A percentile compares a stretch with the other conserved stretches of the same genome.
These are phyloP conservation scores for Ogataea nitratoaversa DNA, from an alignment of 805 yeast genomes.

Conservation along the genomic window DNA sequence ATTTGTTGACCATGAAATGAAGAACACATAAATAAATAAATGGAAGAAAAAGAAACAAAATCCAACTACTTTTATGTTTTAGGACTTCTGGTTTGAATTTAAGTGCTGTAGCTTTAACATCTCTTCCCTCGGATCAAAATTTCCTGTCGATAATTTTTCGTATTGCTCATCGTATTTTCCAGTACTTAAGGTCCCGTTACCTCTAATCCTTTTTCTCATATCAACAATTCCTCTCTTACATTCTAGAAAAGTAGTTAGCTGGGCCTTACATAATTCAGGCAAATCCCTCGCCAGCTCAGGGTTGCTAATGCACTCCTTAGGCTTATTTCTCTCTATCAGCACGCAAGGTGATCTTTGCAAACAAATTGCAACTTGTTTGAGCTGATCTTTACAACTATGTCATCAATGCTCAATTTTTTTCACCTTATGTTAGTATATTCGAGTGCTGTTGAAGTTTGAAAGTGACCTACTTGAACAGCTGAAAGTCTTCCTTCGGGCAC, in stretches of 20 bases:
- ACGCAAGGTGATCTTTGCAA: constrained; percentile 96
- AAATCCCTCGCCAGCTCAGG: constrained; percentile 72
- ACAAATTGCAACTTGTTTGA: constrained; percentile 93
- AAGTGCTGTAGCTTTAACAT: constrained; percentile 63
- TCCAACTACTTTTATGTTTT: too few species aligned
- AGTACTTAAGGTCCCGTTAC: constrained; percentile 89
- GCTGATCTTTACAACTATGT: constrained; percentile 84
- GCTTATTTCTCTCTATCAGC: constrained; percentile 81
- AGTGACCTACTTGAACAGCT: too few species aligned
- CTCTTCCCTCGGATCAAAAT: constrained; percentile 80
- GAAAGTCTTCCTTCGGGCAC: too few species aligned
- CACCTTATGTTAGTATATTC: too few species aligned
- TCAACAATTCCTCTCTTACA: constrained; percentile 90
- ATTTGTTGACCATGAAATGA: not conserved
- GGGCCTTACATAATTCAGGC: constrained; percentile 85
- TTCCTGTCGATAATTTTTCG: constrained; percentile 71
- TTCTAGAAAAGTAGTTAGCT: constrained; percentile 79
- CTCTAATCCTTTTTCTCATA: constrained; percentile 85
- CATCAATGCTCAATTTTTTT: too few species aligned
- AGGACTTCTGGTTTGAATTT: constrained; percentile 43
- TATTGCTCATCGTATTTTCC: constrained; percentile 90
- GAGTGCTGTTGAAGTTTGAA: too few species aligned
- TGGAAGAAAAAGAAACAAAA: not conserved
- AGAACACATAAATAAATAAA: not conserved
- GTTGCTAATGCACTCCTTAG: constrained; percentile 79